Evolutionary conservation across 1,284 basidiomycete species (phyloP).

Genomic region (Cryptococcus sp.): DNA sequence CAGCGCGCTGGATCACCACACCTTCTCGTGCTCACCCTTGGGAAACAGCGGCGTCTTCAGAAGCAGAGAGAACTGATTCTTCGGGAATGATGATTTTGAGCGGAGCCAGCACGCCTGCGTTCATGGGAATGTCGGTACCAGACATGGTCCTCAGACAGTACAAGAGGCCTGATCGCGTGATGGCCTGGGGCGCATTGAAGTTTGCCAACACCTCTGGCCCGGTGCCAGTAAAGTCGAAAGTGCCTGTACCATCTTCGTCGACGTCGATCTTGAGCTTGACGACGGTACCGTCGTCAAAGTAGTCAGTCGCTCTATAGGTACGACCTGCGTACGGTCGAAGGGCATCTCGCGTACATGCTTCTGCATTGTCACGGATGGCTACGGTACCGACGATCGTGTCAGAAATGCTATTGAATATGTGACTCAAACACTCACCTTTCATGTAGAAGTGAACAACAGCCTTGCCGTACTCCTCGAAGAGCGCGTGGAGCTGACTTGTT

Average conservation of each 20-base stretch:
- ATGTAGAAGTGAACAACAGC: slow-evolving; percentile 32
- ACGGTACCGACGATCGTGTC: neutral
- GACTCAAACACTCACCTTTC: neutral
- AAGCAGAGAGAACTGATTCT: slow-evolving; percentile 70
- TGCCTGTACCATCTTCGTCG: slow-evolving; percentile 72
- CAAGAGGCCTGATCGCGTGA: slow-evolving; percentile 88
- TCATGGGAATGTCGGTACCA: slow-evolving; percentile 76
- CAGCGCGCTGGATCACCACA: neutral
- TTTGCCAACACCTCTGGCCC: slow-evolving; percentile 68
- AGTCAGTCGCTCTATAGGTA: slow-evolving; percentile 18
- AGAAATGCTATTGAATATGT: neutral
- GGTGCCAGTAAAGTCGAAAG: slow-evolving; percentile 85
- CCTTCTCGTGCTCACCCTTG: slow-evolving; percentile 90
- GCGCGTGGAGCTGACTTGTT: slow-evolving; percentile 36
- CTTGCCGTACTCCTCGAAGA: slow-evolving; percentile 57
- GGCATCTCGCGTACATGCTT: slow-evolving; percentile 16
- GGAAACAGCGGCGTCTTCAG: slow-evolving; percentile 82
- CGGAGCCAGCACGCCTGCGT: slow-evolving; percentile 45
- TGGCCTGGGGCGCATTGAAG: slow-evolving; percentile 65
- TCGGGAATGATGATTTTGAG: slow-evolving; percentile 27
- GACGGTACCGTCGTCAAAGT: slow-evolving; percentile 39
- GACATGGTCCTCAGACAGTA: slow-evolving; percentile 92
- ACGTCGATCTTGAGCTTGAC: slow-evolving; percentile 70
- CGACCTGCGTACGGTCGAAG: neutral
- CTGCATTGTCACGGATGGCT: slow-evolving; percentile 20